Conservation (phyloP, 1,284 basidiomycete species). For the Ustilago xerochloae region DNA sequence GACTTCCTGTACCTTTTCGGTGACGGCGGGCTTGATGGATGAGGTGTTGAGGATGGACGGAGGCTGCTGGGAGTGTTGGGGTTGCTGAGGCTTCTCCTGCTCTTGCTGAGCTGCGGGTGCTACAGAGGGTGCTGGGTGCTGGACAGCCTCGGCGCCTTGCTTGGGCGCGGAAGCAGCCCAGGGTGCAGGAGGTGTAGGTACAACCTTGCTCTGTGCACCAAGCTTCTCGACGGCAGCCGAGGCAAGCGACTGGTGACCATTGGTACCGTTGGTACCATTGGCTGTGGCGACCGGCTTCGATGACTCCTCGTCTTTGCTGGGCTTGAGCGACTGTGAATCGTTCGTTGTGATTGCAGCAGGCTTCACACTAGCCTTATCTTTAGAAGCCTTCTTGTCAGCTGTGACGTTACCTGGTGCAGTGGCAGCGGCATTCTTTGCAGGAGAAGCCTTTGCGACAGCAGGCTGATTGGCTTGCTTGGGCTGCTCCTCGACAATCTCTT, state of each 20-base stretch:
- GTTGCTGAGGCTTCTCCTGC: slow-evolving; percentile 4
- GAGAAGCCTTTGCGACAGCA: slow-evolving; percentile 8
- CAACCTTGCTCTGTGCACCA: slow-evolving; percentile 23
- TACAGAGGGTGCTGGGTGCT: background rate
- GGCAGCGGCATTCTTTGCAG: slow-evolving; percentile 7
- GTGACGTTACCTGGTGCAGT: too few species aligned
- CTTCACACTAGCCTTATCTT: slow-evolving; percentile 14
- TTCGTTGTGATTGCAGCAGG: background rate
- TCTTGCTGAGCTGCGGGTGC: background rate
- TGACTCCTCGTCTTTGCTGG: background rate
- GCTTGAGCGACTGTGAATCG: slow-evolving; percentile 2
- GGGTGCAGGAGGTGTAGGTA: slow-evolving; percentile 32
- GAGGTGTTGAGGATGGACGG: slow-evolving; percentile 19
- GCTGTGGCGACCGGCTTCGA: slow-evolving; percentile 4
- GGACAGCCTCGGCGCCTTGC: slow-evolving; percentile 11
- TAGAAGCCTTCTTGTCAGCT: slow-evolving; percentile 28
- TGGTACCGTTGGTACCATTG: background rate
- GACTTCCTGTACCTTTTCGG: slow-evolving; percentile 2
- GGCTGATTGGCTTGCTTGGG: slow-evolving; percentile 4
- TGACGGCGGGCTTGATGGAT: background rate
- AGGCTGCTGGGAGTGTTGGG: slow-evolving; percentile 9
- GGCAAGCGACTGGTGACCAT: slow-evolving; percentile 15
- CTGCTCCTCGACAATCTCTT: slow-evolving; percentile 24
- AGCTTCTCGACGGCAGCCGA: slow-evolving; percentile 16
- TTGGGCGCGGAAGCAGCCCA: slow-evolving; percentile 31